Base-by-base conservation (phyloP, 306 rosid species). In the Abrus pulchellus region DNA sequence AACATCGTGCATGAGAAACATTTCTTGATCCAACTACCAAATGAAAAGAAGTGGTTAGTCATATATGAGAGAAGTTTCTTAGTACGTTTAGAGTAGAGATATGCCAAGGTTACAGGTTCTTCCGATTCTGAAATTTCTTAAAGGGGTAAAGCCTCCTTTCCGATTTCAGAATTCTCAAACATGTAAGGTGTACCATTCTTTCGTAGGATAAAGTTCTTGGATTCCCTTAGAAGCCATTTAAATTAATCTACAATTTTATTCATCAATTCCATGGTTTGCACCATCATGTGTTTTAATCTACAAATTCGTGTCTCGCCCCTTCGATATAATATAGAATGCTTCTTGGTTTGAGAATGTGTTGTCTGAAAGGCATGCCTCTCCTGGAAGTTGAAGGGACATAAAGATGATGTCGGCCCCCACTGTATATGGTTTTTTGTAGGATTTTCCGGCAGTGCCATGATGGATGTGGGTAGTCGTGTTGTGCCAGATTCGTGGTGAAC, bases 151-250 rank as follows among this genome's bases (percentile, higher is more conserved):
- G 63, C 9, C 7, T 82, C 83, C 77, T 73, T 68, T 82, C 13
- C 43, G 29, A 41, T 88, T 80, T 85, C 66, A 60, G 87, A 57
- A 75, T 86, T 80, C 84, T 82, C 47, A 68, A 75, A 66, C 81
- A 55, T 83, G 81, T 59, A 53, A 64, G 52, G 57, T 78, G 88
- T 87, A 85, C 14, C 83, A 86, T 92, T 87, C 92, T 89, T 80
- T 90, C 86, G 90, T 87, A 83, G 90, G 66, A 14, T 76, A 63
- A 83, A 69, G 43, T 50, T 61, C 80, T 63, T 64, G 87, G 86
- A 86, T 82, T 80, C 65, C 75, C 57, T 63, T 77, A 67, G 32
- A 66, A 40, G 82, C 65, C 65, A 49, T 41, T 73, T 80, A 14
- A 84, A 44, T 68, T 63, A 29, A 65, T 77, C 57, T 77, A 29